Conservation (phyloP, 257 asterid species). For the Marsdenia floribunda region DNA sequence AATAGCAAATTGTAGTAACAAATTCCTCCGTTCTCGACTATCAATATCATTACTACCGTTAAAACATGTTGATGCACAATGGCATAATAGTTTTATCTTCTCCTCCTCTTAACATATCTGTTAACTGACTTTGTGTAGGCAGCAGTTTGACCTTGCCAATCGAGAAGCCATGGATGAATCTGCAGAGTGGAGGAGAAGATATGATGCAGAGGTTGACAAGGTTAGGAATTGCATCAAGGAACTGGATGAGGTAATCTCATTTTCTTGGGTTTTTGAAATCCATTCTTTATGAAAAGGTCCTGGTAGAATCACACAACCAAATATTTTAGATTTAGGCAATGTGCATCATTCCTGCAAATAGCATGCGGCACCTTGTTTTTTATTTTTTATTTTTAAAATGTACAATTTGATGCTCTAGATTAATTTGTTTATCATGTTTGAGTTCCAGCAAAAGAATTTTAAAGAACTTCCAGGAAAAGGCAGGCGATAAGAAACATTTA, state of each 20-base stretch:
- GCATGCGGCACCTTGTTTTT: background rate
- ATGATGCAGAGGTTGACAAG: conserved; percentile 58
- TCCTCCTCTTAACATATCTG: background rate
- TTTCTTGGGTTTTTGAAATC: background rate
- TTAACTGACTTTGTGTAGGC: conserved; percentile 45
- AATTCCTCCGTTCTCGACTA: background rate
- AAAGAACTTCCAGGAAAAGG: background rate
- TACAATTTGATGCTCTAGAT: background rate
- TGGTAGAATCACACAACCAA: background rate
- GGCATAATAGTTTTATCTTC: background rate
- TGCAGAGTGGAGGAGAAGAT: conserved; percentile 94
- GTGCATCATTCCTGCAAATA: background rate
- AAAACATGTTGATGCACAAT: background rate
- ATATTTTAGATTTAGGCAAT: background rate
- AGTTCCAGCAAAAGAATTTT: background rate
- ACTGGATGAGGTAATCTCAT: conserved; percentile 45
- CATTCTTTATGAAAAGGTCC: background rate
- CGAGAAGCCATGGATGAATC: conserved; percentile 99
- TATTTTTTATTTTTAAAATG: background rate
- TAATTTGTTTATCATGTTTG: background rate
- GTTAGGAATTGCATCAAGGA: conserved; percentile 46
- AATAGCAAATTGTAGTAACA: background rate
- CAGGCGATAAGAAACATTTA: background rate
- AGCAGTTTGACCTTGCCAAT: conserved; percentile 87
- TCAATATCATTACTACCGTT: background rate